Evolutionary conservation across 305 asterid genomes (phyloP).

Genomic region (Fraxinus paxiana): DNA sequence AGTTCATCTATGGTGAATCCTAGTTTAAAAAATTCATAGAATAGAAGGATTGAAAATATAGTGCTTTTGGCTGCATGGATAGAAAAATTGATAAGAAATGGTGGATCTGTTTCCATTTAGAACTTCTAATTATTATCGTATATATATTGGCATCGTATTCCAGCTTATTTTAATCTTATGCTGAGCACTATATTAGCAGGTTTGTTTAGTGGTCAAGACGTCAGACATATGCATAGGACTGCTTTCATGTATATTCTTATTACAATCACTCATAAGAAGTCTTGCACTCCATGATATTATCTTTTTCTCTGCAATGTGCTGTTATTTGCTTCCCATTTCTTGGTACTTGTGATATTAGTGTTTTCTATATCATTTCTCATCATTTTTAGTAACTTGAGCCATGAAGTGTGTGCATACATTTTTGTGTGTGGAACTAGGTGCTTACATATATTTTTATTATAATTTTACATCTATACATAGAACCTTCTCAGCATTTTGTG

Average conservation of each 20-base stretch:
- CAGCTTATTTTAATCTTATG: neutral
- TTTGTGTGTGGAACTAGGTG: constrained; percentile 11
- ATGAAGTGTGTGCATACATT: neutral
- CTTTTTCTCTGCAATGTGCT: constrained; percentile 12
- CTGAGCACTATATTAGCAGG: constrained; percentile 14
- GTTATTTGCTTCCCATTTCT: constrained; percentile 2
- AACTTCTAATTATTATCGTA: neutral
- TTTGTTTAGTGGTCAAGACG: constrained; percentile 15
- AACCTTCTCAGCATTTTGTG: neutral
- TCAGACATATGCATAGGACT: constrained; percentile 1
- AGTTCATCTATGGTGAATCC: neutral
- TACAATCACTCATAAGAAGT: neutral
- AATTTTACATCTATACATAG: neutral
- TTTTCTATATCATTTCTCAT: constrained; percentile 2
- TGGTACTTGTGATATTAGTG: neutral
- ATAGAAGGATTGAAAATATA: neutral
- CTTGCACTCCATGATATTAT: neutral
- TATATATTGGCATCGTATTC: neutral
- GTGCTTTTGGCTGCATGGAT: neutral
- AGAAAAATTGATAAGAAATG: neutral
- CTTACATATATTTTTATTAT: constrained; percentile 8
- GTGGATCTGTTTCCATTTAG: neutral
- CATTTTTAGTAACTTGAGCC: constrained; percentile 14
- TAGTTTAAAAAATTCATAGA: neutral
- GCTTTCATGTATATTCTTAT: constrained; percentile 2